phyloP scores from a whole-genome alignment of 371 early-diverging fungal species.

The Mortierella sp. region DNA sequence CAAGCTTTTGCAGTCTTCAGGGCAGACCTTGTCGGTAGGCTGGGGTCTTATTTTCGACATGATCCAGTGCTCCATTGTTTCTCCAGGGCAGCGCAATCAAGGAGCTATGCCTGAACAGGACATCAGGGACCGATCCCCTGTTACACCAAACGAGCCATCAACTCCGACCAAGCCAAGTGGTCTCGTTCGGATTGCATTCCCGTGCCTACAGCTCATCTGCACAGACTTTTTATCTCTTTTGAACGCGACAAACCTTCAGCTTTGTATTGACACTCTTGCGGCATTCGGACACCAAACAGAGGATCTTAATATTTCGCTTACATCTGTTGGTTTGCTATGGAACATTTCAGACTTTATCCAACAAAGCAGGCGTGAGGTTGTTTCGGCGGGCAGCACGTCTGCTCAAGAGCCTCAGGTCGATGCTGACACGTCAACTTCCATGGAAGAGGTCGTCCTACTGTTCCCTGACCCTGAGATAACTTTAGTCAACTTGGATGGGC shows the following conservation, averaged over 20 bases:
- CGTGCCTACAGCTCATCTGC: constrained; percentile 95
- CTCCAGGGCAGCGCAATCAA: not conserved
- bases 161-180: constrained; percentile 51
- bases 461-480: constrained; percentile 60
- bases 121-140: not conserved
- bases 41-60: constrained; percentile 95
- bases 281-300: constrained; percentile 87
- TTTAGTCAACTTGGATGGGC: constrained; percentile 62
- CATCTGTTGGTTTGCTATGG: constrained; percentile 94
- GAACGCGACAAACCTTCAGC: constrained; percentile 76
- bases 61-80: constrained; percentile 62
- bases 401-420: not conserved
- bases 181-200: constrained; percentile 89
- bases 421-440: no score
- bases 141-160: constrained; percentile 11
- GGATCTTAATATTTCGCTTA: constrained; percentile 95
- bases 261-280: constrained; percentile 86
- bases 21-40: constrained; percentile 86
- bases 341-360: constrained; percentile 85
- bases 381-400: constrained; percentile 19
- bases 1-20: constrained; percentile 89
- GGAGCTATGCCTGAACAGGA: constrained; percentile 5
- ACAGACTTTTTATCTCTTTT: constrained; percentile 91
- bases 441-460: constrained; percentile 32
- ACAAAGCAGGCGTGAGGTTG: constrained; percentile 69